These are phyloP conservation scores for Claviceps capensis DNA, from an alignment of 2,329 filamentous ascomycete species.

Conservation along the genomic window DNA sequence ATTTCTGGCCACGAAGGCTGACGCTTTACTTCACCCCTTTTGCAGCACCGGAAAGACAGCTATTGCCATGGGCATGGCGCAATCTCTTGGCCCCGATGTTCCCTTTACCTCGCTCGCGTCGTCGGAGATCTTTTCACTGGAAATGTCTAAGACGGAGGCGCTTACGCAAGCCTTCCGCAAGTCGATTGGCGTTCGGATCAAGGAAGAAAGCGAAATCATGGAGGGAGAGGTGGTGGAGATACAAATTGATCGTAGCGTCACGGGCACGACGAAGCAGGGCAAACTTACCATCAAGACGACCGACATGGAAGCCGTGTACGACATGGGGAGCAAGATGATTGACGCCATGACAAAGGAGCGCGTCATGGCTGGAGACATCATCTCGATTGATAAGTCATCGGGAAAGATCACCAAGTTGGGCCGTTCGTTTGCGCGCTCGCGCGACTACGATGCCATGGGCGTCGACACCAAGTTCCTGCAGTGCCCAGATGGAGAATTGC, in stretches of 20 bases:
- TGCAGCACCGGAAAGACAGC: conserved; percentile 89
- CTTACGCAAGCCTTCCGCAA: conserved; percentile 98
- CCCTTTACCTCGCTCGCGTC: conserved; percentile 93
- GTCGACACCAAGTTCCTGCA: conserved; percentile 97
- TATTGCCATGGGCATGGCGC: conserved; percentile 97
- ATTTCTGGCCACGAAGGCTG: neutral
- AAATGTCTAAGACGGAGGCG: conserved; percentile 99
- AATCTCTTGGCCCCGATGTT: conserved; percentile 85
- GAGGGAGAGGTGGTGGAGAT: conserved; percentile 99
- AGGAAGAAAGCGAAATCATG: conserved; percentile 98
- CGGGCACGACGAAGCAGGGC: conserved; percentile 92
- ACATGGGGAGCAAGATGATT: conserved; percentile 99
- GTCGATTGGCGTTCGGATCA: conserved; percentile 94
- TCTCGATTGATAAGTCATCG: conserved; percentile 96
- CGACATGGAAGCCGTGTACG: conserved; percentile 98
- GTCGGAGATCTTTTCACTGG: conserved; percentile 94
- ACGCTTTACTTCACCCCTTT: neutral
- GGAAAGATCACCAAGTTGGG: conserved; percentile 97
- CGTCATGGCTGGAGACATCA: conserved; percentile 95
- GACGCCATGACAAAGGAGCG: conserved; percentile 99
- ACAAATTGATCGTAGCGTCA: conserved; percentile 93
- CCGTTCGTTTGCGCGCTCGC: conserved; percentile 82
- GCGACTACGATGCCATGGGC: conserved; percentile 98
- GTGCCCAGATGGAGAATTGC: conserved; percentile 92
- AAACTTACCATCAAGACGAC: conserved; percentile 99